Evolutionary conservation across 345 rosid genomes (phyloP).

Genomic region (Syzygium grande): DNA sequence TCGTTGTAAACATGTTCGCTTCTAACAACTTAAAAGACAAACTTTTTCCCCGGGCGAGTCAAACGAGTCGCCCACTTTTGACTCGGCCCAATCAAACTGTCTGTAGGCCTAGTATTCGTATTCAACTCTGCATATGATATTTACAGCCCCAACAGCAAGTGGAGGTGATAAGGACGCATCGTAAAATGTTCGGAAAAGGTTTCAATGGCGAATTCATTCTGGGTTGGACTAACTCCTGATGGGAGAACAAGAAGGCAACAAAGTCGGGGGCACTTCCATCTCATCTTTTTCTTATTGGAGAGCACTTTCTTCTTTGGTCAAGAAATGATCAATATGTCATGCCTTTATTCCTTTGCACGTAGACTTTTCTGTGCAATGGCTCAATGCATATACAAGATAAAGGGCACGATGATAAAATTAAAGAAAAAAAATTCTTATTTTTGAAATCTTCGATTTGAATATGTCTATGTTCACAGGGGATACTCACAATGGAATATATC

Average conservation of each 20-base stretch:
- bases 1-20: neutral
- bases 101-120: neutral
- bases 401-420: neutral
- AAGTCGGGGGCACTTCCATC: neutral
- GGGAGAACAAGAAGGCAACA: constrained; percentile 1
- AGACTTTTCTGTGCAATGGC: neutral
- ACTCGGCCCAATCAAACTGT: neutral
- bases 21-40: neutral
- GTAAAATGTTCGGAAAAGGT: neutral
- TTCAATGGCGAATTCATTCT: neutral
- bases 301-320: neutral
- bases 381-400: neutral
- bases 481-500: neutral
- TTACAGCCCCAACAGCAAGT: neutral
- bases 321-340: constrained; percentile 1
- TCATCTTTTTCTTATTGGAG: neutral
- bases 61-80: neutral
- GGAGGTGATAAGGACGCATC: neutral
- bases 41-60: neutral
- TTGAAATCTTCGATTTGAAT: neutral
- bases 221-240: neutral
- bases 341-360: constrained; percentile 1
- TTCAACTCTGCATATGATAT: neutral
- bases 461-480: neutral
- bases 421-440: neutral